Percentiles rank a stretch among this genome's conserved stretches.
phyloP scores from a whole-genome alignment of 225 moss, liverwort and hornwort genomes.

The Bryum argenteum region DNA sequence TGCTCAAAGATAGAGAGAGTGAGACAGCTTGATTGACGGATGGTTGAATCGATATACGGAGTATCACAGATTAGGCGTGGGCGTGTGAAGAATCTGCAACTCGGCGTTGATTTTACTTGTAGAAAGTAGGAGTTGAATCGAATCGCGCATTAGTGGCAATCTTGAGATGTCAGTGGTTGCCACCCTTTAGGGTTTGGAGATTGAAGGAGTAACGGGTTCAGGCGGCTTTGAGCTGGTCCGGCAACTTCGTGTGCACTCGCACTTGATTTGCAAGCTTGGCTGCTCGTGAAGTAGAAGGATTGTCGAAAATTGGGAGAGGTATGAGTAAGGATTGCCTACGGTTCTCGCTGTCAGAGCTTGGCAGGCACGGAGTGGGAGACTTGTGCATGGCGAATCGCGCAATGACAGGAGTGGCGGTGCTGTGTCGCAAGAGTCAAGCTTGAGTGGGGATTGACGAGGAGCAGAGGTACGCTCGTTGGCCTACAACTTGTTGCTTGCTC shows the following conservation, averaged over 20 bases:
- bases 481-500: conserved; percentile 11
- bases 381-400: conserved; percentile 27
- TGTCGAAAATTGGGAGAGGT: neutral
- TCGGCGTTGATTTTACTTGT: conserved; percentile 2
- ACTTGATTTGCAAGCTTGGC: conserved; percentile 16
- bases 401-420: conserved; percentile 25
- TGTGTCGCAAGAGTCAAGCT: conserved; percentile 12
- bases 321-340: conserved; percentile 16
- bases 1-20: neutral
- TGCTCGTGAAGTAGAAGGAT: conserved; percentile 13
- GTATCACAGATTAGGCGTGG: neutral
- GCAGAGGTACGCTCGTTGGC: conserved; percentile 36
- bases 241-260: conserved; percentile 23
- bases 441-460: conserved; percentile 32
- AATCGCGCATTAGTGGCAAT: conserved; percentile 25
- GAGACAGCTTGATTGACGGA: conserved; percentile 20
- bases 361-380: conserved; percentile 27
- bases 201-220: conserved; percentile 42
- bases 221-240: conserved; percentile 37
- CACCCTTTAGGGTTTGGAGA: conserved; percentile 51
- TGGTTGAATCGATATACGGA: conserved; percentile 11
- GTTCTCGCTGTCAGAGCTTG: conserved; percentile 21
- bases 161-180: conserved; percentile 43
- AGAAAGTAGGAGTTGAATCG: conserved; percentile 28
- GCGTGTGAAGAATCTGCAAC: conserved; percentile 23